Percentiles rank a stretch among this genome's conserved stretches.
Conservation (phyloP, 164 flowering plant genomes). For the Houttuynia cordata region DNA sequence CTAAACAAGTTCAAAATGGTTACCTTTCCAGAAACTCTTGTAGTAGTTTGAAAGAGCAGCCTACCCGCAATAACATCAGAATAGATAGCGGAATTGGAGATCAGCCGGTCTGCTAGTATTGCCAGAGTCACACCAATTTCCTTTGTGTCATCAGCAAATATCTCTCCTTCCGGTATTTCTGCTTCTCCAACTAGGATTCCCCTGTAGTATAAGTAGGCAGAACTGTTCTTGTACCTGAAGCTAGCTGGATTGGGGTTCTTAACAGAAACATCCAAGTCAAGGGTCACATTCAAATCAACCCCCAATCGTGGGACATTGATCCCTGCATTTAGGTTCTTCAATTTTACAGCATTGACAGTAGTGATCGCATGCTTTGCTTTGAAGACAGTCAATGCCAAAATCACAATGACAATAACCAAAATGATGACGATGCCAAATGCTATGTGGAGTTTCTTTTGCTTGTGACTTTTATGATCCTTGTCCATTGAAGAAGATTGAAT, state of each 20-base stretch:
- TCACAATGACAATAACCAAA: conserved; percentile 19
- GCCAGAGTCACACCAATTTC: conserved; percentile 36
- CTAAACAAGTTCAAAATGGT: conserved; percentile 30
- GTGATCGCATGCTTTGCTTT: conserved; percentile 43
- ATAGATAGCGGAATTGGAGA: conserved; percentile 13
- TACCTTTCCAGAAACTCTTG: conserved; percentile 38
- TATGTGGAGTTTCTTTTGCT: conserved; percentile 13
- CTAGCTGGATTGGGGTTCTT: conserved; percentile 65
- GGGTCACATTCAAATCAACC: conserved; percentile 38
- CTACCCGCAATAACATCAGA: conserved; percentile 24
- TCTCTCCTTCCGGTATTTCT: conserved; percentile 41
- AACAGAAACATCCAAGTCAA: conserved; percentile 32
- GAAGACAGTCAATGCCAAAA: conserved; percentile 57
- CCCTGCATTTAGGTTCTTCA: conserved; percentile 22
- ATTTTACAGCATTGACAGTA: conserved; percentile 27
- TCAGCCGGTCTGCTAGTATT: conserved; percentile 47
- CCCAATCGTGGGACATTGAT: conserved; percentile 19
- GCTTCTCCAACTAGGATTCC: conserved; percentile 52
- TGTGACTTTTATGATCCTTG: not conserved
- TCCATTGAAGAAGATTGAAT: not conserved
- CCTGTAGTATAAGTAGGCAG: conserved; percentile 40
- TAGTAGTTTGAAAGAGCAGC: conserved; percentile 18
- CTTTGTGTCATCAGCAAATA: conserved; percentile 25
- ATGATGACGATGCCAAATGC: conserved; percentile 7
- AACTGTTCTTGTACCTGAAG: conserved; percentile 34